phyloP scores from a whole-genome alignment of 2,329 filamentous ascomycete species.

The Fulvia fulva region DNA sequence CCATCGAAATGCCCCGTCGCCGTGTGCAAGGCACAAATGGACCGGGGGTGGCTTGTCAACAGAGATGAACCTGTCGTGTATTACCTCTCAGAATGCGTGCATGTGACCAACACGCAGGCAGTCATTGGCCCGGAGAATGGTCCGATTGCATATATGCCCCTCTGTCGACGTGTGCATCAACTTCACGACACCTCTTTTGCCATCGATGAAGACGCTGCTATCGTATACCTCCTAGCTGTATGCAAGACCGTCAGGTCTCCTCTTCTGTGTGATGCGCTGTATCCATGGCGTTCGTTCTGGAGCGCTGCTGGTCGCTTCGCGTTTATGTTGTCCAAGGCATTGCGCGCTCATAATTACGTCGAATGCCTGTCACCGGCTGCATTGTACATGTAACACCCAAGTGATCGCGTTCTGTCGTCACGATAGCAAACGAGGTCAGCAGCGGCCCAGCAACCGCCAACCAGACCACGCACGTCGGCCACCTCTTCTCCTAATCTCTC shows the following conservation, averaged over 20 bases:
- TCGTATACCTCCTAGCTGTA: too few species aligned
- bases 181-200: not conserved
- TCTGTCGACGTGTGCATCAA: not conserved
- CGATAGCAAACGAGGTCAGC: not conserved
- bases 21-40: conserved; percentile 37
- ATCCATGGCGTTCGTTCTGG: not conserved
- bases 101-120: too few species aligned
- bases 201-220: not conserved
- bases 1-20: conserved; percentile 2
- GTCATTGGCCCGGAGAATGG: too few species aligned
- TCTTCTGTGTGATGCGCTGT: not conserved
- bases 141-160: not conserved
- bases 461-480: not conserved
- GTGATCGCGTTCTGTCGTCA: not conserved
- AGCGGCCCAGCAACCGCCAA: not conserved
- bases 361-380: not conserved
- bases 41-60: conserved; percentile 56
- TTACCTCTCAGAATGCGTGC: too few species aligned
- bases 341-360: not conserved
- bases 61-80: conserved; percentile 45
- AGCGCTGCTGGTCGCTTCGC: not conserved
- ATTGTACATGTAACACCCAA: not conserved
- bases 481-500: not conserved
- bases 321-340: not conserved
- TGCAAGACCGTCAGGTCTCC: not conserved